Base-by-base conservation (phyloP, 2,329 filamentous ascomycete genomes). In the Bipolaris bicolor region DNA sequence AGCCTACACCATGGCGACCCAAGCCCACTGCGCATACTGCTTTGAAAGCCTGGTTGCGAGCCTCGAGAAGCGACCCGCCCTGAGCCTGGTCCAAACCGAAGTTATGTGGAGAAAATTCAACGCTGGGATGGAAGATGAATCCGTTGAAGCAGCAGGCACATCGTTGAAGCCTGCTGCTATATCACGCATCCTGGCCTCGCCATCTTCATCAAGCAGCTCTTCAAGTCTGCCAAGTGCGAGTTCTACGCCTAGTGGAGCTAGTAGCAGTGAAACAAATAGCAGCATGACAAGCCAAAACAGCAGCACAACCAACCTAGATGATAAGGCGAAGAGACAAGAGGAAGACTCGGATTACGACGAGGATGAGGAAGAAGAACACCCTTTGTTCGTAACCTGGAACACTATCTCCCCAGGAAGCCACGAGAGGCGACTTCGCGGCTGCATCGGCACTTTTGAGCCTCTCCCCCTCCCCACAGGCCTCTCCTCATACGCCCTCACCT, bases 351-450 rank as follows among this genome's bases (percentile, higher is more conserved):
- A 60, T 77, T 24, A 60, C 70, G 51, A 67, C 73, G 57, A 63
- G 29, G 60, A 58, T 11, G 52, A 52, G 1, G 58, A 59, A 18
- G 64, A 60, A 77, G 26, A 74, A 79, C 83, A 85, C 61, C 94
- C 94, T 0, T 84, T 98, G 37, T 98, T 98, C 75, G 91, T 99
- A 45, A 97, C 93, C 7, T 98, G 94, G 93, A 96, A 97, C 79
- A 91, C 86, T 0, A 67, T 92, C 52, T 86, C 84, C 11, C 18
- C 37, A 6, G 34, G 7, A 76, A 81, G 20, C 80, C 75, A 51
- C 65, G 79, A 86, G 63, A 88, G 88, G 73, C 85, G 84, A 22
- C 85, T 99, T 40, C 89, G 95, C 58, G 95, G 95, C 58, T 99
- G 95, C 81, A 98, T 99, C 73, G 95, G 95, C 66, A 99, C 94